A percentile compares a stretch with the other conserved stretches of the same genome.
These are phyloP conservation scores for Gautieria morchelliformis DNA, from an alignment of 768 basidiomycete species.

Conservation along the genomic window DNA sequence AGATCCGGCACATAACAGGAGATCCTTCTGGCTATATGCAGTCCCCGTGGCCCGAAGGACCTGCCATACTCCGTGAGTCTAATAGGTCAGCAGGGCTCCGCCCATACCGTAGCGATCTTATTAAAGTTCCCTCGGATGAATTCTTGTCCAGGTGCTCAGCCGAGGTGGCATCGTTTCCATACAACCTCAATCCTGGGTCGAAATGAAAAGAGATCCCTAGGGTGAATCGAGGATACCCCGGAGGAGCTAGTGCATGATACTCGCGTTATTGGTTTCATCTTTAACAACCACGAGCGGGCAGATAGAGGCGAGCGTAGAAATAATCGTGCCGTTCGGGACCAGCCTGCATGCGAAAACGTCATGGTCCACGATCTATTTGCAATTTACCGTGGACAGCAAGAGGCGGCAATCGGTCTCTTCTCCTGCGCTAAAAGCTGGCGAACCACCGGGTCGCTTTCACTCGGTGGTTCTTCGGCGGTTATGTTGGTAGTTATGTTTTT, in stretches of 20 bases:
- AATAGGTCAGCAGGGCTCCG: not conserved
- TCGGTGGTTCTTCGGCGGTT: slow-evolving; percentile 9
- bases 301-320: too few relatives aligned
- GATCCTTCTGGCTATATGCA: not conserved
- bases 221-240: slow-evolving; percentile 8
- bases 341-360: not conserved
- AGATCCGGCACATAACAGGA: not conserved
- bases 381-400: not conserved
- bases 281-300: not conserved
- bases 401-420: not conserved
- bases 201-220: not conserved
- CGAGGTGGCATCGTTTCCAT: not conserved
- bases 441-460: not conserved
- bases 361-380: not conserved
- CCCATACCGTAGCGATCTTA: not conserved
- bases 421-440: slow-evolving; percentile 7
- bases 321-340: not conserved
- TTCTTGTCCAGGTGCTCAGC: not conserved
- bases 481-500: slow-evolving; percentile 4
- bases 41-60: not conserved
- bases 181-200: not conserved
- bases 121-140: not conserved
- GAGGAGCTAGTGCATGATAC: not conserved
- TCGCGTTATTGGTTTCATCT: not conserved
- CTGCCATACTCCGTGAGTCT: not conserved